These are phyloP conservation scores for Phytophthora agathidicida DNA, from an alignment of 352 stramenopile species.

Conservation along the genomic window DNA sequence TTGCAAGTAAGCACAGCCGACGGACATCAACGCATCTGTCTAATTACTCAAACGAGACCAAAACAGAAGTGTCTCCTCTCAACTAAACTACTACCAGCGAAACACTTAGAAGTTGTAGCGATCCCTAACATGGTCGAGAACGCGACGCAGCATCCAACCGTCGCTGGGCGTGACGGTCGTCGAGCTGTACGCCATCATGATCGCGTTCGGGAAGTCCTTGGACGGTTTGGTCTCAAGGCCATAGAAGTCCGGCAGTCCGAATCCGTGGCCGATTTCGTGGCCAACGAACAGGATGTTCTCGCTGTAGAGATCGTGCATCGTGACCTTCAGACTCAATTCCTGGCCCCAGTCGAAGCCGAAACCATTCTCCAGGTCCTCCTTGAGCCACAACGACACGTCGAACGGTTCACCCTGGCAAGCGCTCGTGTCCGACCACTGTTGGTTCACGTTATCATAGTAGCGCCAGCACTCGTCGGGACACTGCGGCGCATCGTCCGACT, in stretches of 20 bases:
- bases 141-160: too few species aligned
- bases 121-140: constrained; percentile 14
- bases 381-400: constrained; percentile 18
- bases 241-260: constrained; percentile 7
- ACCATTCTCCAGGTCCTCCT: background rate
- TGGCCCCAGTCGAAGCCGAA: constrained; percentile 5
- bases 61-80: too few species aligned
- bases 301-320: background rate
- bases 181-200: constrained; percentile 9
- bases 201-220: background rate
- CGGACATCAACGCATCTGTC: too few species aligned
- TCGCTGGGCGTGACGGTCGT: constrained; percentile 16
- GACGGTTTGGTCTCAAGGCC: background rate
- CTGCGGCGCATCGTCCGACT: constrained; percentile 4
- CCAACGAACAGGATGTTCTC: constrained; percentile 1
- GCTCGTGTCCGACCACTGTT: constrained; percentile 5
- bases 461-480: constrained; percentile 16
- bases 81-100: too few species aligned
- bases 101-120: constrained; percentile 22
- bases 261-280: constrained; percentile 8
- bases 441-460: constrained; percentile 3
- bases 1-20: too few species aligned
- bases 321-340: constrained; percentile 1
- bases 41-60: too few species aligned
- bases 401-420: constrained; percentile 1